A percentile compares a stretch with the other conserved stretches of the same genome.
phyloP scores from a whole-genome alignment of 306 rosid genomes.

The Rosa chinensis region DNA sequence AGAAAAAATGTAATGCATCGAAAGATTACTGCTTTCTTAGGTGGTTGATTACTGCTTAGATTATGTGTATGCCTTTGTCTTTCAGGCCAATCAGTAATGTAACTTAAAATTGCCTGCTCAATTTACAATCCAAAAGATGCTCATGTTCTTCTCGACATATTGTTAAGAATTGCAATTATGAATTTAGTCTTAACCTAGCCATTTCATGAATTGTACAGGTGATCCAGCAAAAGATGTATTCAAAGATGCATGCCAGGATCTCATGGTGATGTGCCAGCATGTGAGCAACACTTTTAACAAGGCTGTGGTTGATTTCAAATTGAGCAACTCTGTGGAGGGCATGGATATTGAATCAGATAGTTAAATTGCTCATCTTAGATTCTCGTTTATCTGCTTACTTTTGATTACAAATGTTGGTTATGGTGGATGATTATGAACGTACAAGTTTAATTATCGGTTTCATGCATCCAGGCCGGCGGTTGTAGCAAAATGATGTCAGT shows the following conservation, averaged over 20 bases:
- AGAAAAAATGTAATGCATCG: neutral
- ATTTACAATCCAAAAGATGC: slow-evolving; percentile 2
- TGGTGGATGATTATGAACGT: neutral
- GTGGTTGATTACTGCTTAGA: slow-evolving; percentile 13
- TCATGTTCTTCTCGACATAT: neutral
- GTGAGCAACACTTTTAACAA: slow-evolving; percentile 65
- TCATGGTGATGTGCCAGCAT: slow-evolving; percentile 71
- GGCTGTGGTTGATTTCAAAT: slow-evolving; percentile 56
- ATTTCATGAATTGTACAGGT: slow-evolving; percentile 38
- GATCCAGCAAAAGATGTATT: slow-evolving; percentile 65
- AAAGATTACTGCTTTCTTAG: neutral
- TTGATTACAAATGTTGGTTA: neutral
- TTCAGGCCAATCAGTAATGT: neutral
- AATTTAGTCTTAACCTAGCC: neutral
- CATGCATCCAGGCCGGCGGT: neutral
- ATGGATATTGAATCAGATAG: slow-evolving; percentile 31
- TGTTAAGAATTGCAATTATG: neutral
- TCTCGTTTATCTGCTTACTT: neutral
- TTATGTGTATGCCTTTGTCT: neutral
- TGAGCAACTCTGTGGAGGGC: slow-evolving; percentile 24
- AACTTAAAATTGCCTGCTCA: neutral
- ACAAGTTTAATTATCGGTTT: neutral
- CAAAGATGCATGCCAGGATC: slow-evolving; percentile 73
- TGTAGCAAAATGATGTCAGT: neutral
- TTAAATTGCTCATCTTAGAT: neutral